A percentile compares a stretch with the other conserved stretches of the same genome.
These are phyloP conservation scores for Paramecium octaurelia DNA, from an alignment of 73 alveolate genomes.

Conservation along the genomic window DNA sequence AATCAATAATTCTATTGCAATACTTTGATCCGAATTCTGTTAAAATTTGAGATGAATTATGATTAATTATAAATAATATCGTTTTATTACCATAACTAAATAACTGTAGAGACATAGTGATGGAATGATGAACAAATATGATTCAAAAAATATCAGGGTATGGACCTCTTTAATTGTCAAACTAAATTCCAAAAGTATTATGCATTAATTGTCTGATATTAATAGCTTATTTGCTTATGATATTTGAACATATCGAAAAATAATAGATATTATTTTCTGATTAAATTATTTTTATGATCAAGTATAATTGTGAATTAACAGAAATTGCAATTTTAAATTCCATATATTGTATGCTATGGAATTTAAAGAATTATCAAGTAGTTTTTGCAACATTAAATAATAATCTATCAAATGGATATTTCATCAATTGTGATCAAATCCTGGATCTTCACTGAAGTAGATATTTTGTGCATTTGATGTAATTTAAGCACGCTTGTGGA, in stretches of 20 bases:
- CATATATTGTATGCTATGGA: not conserved
- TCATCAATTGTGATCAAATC: not conserved
- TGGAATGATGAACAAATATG: not conserved
- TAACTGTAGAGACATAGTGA: not conserved
- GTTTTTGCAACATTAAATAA: not conserved
- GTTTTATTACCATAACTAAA: not conserved
- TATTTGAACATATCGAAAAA: not conserved
- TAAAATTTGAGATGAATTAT: not conserved
- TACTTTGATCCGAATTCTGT: not conserved
- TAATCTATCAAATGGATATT: not conserved
- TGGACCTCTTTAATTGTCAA: not conserved
- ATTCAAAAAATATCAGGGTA: not conserved
- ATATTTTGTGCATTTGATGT: not conserved
- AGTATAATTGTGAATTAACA: not conserved
- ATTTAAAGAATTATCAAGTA: not conserved
- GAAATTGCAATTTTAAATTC: not conserved
- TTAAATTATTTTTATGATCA: not conserved
- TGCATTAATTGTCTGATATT: not conserved
- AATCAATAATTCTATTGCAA: not conserved
- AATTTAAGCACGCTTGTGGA: not conserved
- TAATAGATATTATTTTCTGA: not conserved
- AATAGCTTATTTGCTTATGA: not conserved
- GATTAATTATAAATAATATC: not conserved
- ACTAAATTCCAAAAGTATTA: not conserved
- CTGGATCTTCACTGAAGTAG: not conserved